Conservation (phyloP, 371 early-diverging fungal species). For the Rhizopus sp. region DNA sequence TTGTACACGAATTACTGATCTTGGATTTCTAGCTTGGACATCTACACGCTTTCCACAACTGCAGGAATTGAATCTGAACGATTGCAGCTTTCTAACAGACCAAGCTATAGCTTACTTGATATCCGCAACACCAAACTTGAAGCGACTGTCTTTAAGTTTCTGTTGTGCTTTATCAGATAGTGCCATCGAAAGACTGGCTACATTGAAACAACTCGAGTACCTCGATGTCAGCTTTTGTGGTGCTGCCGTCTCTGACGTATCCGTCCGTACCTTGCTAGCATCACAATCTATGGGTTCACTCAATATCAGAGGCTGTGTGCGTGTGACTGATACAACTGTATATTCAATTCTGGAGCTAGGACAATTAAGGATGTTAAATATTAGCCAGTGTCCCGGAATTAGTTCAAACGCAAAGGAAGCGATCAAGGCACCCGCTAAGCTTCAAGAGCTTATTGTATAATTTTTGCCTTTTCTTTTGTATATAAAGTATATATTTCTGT, state of each 20-base stretch:
- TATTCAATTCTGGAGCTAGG: constrained; percentile 28
- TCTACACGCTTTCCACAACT: constrained; percentile 41
- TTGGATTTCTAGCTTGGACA: constrained; percentile 64
- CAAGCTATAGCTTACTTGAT: constrained; percentile 60
- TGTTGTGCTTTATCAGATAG: constrained; percentile 80
- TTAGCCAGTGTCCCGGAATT: constrained; percentile 38
- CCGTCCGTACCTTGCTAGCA: constrained; percentile 40
- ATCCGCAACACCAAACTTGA: constrained; percentile 53
- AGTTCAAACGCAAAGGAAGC: constrained; percentile 16
- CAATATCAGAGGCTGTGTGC: constrained; percentile 60
- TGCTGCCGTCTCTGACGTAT: constrained; percentile 71
- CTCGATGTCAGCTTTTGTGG: constrained; percentile 80
- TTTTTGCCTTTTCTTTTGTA: too few relatives aligned
- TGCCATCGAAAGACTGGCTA: constrained; percentile 51
- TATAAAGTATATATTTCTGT: too few relatives aligned
- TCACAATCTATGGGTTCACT: constrained; percentile 6
- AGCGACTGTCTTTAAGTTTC: constrained; percentile 66
- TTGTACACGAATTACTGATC: constrained; percentile 75
- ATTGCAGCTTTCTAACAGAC: constrained; percentile 82
- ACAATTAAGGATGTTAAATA: constrained; percentile 21
- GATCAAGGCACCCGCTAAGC: constrained; percentile 15
- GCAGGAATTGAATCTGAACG: constrained; percentile 61
- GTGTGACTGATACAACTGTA: constrained; percentile 62
- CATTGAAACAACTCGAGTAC: constrained; percentile 46
- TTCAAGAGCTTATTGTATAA: constrained; percentile 22